These are phyloP conservation scores for Phytopythium chamaehyphon DNA, from an alignment of 352 stramenopile species.

Conservation along the genomic window DNA sequence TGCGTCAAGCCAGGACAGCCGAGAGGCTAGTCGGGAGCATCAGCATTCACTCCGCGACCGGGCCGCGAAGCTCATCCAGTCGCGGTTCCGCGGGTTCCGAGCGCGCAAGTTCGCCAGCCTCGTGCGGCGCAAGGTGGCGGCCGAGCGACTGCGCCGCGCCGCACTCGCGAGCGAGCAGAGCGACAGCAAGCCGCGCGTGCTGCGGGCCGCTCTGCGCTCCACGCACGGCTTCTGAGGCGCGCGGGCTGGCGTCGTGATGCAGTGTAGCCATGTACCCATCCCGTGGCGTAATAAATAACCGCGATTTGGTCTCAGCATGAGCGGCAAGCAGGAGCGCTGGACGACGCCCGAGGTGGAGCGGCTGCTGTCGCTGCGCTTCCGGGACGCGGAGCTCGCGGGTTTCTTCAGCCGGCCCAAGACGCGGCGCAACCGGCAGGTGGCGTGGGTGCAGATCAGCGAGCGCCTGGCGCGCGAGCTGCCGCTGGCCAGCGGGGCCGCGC, in stretches of 20 bases:
- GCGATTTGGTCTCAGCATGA: neutral
- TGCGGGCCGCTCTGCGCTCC: conserved; percentile 25
- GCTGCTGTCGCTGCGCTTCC: conserved; percentile 13
- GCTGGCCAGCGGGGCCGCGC: conserved; percentile 9
- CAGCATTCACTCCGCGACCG: conserved; percentile 23
- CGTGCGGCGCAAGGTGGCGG: conserved; percentile 32
- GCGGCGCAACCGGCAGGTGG: conserved; percentile 10
- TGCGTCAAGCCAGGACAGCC: neutral
- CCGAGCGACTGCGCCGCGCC: conserved; percentile 7
- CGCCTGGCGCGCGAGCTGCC: conserved; percentile 9
- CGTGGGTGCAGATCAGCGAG: conserved; percentile 11
- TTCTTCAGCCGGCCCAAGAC: conserved; percentile 6
- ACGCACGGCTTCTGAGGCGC: conserved; percentile 41
- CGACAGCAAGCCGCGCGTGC: conserved; percentile 16
- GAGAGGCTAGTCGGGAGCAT: conserved; percentile 7
- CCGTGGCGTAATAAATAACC: neutral
- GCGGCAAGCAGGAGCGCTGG: conserved; percentile 15
- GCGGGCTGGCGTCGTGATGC: neutral
- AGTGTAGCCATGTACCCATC: conserved; percentile 5
- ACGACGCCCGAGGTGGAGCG: conserved; percentile 9
- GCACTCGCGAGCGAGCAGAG: conserved; percentile 14
- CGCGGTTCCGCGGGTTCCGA: conserved; percentile 35
- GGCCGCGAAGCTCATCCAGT: conserved; percentile 40
- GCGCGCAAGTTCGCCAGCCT: conserved; percentile 29
- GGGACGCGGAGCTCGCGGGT: neutral